phyloP scores from a whole-genome alignment of 73 alveolate species.

The Tetrahymena malaccensis region DNA sequence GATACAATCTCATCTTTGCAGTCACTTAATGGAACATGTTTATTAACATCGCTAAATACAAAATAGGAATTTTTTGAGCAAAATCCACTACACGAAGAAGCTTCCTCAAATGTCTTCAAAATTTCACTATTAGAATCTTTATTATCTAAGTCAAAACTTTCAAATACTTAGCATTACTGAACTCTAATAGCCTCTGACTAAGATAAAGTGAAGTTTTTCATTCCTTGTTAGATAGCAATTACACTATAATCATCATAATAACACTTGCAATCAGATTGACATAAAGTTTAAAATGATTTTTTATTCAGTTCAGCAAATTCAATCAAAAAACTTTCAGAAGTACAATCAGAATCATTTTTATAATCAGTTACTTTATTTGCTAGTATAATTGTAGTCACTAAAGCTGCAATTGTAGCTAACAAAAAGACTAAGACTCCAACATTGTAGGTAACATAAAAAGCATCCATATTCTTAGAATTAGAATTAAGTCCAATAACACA shows the following conservation, averaged over 20 bases:
- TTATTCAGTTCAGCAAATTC: neutral
- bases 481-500: neutral
- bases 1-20: neutral
- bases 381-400: neutral
- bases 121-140: neutral
- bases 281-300: neutral
- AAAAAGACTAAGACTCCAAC: neutral
- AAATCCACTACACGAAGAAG: neutral
- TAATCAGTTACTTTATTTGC: neutral
- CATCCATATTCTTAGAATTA: neutral
- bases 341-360: neutral
- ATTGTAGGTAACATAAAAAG: neutral
- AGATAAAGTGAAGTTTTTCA: too few relatives aligned
- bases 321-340: neutral
- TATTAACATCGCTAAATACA: neutral
- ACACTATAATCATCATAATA: too few relatives aligned
- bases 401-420: neutral
- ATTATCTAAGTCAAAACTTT: neutral
- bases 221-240: neutral
- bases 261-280: neutral
- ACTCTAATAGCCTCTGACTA: neutral
- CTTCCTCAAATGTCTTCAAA: neutral
- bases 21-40: neutral
- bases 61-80: neutral
- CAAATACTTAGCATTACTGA: neutral